A percentile compares a stretch with the other conserved stretches of the same genome.
Conservation (phyloP, 2,329 filamentous ascomycete genomes). For the Macrophomina pseudophaseolina region DNA sequence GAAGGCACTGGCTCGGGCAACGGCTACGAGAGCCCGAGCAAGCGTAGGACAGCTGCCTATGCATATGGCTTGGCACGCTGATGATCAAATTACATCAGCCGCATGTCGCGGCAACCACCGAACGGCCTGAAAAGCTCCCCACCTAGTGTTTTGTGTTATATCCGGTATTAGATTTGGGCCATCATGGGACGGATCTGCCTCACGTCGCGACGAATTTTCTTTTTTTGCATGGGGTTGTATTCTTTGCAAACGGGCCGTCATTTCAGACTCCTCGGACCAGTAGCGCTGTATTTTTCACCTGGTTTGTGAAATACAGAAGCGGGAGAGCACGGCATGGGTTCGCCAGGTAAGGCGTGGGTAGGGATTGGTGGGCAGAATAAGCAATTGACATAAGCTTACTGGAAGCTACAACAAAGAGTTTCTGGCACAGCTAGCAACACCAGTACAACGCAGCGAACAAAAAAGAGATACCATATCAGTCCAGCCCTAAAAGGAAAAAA, state of each 20-base stretch:
- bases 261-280: too few species aligned
- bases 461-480: slow-evolving; percentile 9
- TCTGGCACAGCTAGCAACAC: neutral
- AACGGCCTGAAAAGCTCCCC: slow-evolving; percentile 8
- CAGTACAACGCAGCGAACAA: neutral
- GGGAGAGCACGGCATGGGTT: neutral
- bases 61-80: slow-evolving; percentile 7
- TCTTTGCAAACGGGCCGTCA: too few species aligned
- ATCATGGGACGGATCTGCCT: neutral
- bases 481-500: neutral
- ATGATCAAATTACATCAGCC: neutral
- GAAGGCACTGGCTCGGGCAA: neutral
- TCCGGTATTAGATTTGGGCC: slow-evolving; percentile 14
- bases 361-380: too few species aligned
- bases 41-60: neutral
- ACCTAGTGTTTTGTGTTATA: slow-evolving; percentile 21
- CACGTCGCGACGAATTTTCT: slow-evolving; percentile 17
- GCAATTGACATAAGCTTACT: too few species aligned
- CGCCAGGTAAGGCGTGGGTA: too few species aligned
- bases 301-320: neutral
- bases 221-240: neutral
- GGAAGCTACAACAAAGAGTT: too few species aligned
- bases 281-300: neutral
- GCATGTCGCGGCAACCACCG: neutral
- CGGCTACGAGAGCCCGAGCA: neutral